Evolutionary conservation across 306 rosid genomes (phyloP), one percentile per base, ranked within the genome.

Genomic region (Cajanus cajan): DNA sequence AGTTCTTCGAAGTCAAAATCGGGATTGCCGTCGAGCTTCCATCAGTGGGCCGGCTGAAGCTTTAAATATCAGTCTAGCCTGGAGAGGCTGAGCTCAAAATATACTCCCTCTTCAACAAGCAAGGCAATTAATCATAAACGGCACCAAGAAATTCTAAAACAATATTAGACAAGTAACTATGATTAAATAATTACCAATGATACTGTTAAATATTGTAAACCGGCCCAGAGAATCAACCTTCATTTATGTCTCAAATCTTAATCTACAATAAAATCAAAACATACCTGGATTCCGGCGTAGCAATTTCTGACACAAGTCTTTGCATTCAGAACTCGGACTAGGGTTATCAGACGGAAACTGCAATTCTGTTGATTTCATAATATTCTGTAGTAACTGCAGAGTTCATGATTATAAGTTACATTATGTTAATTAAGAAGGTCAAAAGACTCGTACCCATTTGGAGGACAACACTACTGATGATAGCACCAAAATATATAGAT

Each of bases 231-330:
- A 44, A 64, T 70, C 41, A 65, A 15, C 43, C 21, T 37, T 71
- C 62, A 76, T 64, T 77, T 19, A 68, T 13, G 59, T 40, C 74
- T 69, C 66, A 69, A 15, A 51, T 65, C 71, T 50, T 74, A 81
- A 57, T 64, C 43, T 47, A 36, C 55, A 50, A 69, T 18, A 71
- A 50, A 73, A 81, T 73, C 71, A 66, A 79, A 74, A 67, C 54
- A 63, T 90, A 96, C 99, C 98, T 84, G 98, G 99, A 86, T 93
- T 91, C 48, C 96, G 91, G 68, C 97, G 98, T 77, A 96, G 85
- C 89, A 96, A 88, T 84, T 91, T 96, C 82, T 78, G 91, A 84
- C 99, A 96, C 80, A 96, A 82, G 79, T 96, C 98, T 88, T 88
- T 96, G 93, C 97, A 96, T 22, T 90, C 93, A 50, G 76, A 87